Percentiles rank a stretch among this genome's conserved stretches.
Evolutionary conservation across 257 asterid genomes (phyloP).

Genomic region (Solanum bulbocastanum): DNA sequence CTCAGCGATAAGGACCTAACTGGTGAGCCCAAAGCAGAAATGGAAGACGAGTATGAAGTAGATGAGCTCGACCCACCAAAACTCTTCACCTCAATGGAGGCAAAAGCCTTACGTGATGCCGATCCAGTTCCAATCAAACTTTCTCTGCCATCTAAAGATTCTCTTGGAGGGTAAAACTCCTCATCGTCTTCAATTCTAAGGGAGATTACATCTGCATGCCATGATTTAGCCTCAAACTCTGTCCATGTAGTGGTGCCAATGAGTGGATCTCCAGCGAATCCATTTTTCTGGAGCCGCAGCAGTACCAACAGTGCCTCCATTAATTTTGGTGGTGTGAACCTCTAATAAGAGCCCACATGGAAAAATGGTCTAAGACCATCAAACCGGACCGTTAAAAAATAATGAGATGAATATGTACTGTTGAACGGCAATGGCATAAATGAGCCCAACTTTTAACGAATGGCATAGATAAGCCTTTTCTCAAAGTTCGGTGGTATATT

Average conservation of each 20-base stretch:
- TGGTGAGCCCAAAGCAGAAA: constrained; percentile 67
- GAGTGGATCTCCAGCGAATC: constrained; percentile 91
- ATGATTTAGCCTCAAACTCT: constrained; percentile 14
- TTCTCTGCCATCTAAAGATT: constrained; percentile 48
- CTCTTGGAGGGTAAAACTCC: constrained; percentile 73
- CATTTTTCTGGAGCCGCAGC: constrained; percentile 32
- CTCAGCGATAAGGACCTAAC: constrained; percentile 64
- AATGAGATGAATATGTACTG: background rate
- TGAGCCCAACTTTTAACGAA: background rate
- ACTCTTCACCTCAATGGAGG: constrained; percentile 38
- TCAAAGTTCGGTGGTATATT: background rate
- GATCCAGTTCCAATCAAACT: constrained; percentile 61
- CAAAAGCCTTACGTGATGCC: constrained; percentile 41
- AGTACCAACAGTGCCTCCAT: constrained; percentile 8
- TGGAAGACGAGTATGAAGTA: constrained; percentile 57
- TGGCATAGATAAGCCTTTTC: background rate
- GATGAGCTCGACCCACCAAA: constrained; percentile 40
- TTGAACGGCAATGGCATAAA: background rate
- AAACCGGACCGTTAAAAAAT: background rate
- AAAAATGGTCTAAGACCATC: background rate
- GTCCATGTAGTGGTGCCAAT: constrained; percentile 46
- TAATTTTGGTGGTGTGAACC: background rate
- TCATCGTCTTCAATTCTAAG: constrained; percentile 46
- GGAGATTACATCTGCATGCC: constrained; percentile 31
- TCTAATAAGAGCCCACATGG: background rate